These are phyloP conservation scores for Rubroboletus satanas DNA, from an alignment of 768 basidiomycete genomes.

Conservation along the genomic window DNA sequence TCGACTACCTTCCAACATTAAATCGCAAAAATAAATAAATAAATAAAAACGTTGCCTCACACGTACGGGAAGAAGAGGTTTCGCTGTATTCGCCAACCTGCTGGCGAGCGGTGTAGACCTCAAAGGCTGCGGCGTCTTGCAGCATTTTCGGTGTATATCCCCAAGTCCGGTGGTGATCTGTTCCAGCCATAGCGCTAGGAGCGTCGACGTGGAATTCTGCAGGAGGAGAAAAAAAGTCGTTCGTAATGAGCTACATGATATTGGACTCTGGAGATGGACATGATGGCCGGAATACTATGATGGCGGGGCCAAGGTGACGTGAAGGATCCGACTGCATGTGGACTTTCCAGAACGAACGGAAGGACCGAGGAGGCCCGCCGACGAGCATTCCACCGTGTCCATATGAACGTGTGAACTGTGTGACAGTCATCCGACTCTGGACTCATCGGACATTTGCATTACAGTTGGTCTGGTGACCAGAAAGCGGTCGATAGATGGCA, in stretches of 20 bases:
- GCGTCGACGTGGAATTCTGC: neutral
- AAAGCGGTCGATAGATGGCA: too few species aligned
- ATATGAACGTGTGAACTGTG: neutral
- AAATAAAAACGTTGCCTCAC: neutral
- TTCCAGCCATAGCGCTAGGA: too few species aligned
- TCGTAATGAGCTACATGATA: neutral
- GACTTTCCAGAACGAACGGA: neutral
- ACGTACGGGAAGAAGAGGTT: conserved; percentile 6
- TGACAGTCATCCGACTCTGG: neutral
- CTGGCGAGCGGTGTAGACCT: neutral
- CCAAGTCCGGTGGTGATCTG: conserved; percentile 9
- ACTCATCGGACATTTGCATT: neutral
- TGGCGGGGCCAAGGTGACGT: neutral
- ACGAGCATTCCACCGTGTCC: neutral
- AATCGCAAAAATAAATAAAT: neutral
- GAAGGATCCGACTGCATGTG: neutral
- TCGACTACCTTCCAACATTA: neutral
- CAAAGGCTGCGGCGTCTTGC: neutral
- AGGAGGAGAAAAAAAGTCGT: conserved; percentile 10
- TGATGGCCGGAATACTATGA: too few species aligned
- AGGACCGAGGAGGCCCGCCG: neutral
- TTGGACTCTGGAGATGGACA: neutral
- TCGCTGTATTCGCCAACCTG: neutral
- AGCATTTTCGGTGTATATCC: conserved; percentile 2
- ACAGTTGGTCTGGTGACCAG: too few species aligned